Evolutionary conservation across 371 early-diverging fungal genomes (phyloP), one percentile per base, ranked within the genome.

Genomic region (Zychaea mexicana): DNA sequence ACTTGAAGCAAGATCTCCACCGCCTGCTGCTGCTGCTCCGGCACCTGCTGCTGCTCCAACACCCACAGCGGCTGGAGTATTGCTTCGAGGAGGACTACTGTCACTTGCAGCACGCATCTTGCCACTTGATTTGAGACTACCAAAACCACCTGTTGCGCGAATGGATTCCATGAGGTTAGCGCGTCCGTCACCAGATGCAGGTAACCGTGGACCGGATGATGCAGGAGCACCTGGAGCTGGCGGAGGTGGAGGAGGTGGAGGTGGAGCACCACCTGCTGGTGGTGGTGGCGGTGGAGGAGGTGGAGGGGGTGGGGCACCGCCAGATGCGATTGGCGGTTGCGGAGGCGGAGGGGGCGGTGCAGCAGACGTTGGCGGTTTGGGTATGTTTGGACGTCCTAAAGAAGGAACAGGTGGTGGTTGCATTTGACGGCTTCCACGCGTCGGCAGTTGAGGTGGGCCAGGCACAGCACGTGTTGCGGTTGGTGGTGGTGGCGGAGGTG

Each of bases 71-170:
- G 53, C 56, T 58, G 68, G 62, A 7, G 60, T 47, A 19, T 54
- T 46, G 24, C 30, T 30, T 12, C 9, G 19, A 22, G 30, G 21
- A 24, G 57, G 45, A 15, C 68, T 33, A 28, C 52, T 15, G 42
- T 49, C n/a, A 2, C 45, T 49, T 1, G 57, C 53, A 19, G 46
- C 49, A 21, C 61, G 62, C 15, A 74, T 58, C 22, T 57, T 67
- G 21, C 77, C 77, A 10, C 64, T 60, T 22, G 66, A 65, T 31
- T 78, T 78, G 2, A 81, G 58, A 24, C 58, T 67, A n/a, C 67
- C 70, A 61, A 81, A 74, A 33, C 78, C 81, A 60, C 81, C 78
- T 3, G 81, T 65, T 17, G 75, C 74, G 39, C 78, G 73, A 53
- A 81, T 81, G 3, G 81, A 76, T 22, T 71, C 78, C 78, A 81